Conservation (phyloP, 371 early-diverging fungal genomes). For the Zychaea mexicana region DNA sequence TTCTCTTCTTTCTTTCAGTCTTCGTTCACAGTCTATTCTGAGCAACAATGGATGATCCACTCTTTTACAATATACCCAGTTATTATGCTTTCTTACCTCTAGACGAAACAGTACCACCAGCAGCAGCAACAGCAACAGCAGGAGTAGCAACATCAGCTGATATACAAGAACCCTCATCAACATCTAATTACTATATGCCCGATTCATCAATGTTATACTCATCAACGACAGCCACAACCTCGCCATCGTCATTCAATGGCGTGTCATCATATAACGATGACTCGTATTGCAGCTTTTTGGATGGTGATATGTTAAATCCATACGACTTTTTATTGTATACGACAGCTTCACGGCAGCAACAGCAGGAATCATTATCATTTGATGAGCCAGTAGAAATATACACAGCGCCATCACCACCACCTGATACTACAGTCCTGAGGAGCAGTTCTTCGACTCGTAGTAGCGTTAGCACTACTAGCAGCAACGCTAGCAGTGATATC, state of each 20-base stretch:
- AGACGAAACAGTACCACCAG: neutral
- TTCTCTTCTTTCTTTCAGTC: neutral
- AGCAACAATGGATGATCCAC: neutral
- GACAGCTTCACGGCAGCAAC: neutral
- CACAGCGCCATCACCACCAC: neutral
- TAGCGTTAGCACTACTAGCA: neutral
- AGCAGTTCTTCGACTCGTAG: neutral
- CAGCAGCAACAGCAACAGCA: no score
- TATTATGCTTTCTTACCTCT: neutral
- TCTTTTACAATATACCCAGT: constrained; percentile 3
- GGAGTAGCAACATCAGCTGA: no score
- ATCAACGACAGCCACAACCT: no score
- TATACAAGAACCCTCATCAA: no score
- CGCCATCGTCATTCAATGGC: no score
- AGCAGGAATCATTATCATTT: neutral
- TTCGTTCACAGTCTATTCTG: neutral
- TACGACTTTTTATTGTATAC: neutral
- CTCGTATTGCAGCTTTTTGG: neutral
- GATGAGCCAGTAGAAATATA: neutral
- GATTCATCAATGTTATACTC: no score
- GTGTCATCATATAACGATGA: neutral
- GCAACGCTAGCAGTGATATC: neutral
- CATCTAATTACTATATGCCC: no score
- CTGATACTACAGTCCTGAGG: no score
- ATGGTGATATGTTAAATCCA: neutral